A percentile compares a stretch with the other conserved stretches of the same genome.
These are phyloP conservation scores for Cokeromyces recurvatus DNA, from an alignment of 371 early-diverging fungal species.

Conservation along the genomic window DNA sequence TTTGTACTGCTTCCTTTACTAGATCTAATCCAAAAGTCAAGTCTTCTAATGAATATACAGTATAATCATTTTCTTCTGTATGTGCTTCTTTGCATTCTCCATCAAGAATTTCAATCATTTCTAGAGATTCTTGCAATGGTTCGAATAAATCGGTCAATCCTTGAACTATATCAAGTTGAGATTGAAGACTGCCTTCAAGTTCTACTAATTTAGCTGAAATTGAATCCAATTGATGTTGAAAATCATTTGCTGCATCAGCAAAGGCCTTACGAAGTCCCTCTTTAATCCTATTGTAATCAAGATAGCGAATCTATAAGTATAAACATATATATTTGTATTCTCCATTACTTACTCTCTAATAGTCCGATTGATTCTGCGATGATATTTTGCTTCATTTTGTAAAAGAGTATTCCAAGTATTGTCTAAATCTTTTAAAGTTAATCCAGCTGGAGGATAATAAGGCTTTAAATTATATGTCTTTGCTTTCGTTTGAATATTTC, in stretches of 20 bases:
- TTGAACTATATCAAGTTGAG: constrained; percentile 70
- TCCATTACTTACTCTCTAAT: constrained; percentile 76
- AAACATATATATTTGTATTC: no score
- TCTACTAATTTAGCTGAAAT: constrained; percentile 62
- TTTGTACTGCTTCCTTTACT: constrained; percentile 72
- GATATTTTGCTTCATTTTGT: constrained; percentile 70
- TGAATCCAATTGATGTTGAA: constrained; percentile 60
- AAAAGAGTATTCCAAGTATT: constrained; percentile 69
- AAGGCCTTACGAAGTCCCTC: constrained; percentile 67
- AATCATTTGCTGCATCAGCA: constrained; percentile 76
- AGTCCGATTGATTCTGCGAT: constrained; percentile 72
- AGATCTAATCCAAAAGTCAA: constrained; percentile 81
- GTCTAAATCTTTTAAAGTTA: constrained; percentile 75
- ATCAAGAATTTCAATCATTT: constrained; percentile 60
- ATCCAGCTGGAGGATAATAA: constrained; percentile 78
- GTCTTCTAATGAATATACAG: constrained; percentile 86
- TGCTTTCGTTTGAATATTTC: constrained; percentile 93
- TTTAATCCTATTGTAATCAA: constrained; percentile 67
- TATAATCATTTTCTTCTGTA: constrained; percentile 92
- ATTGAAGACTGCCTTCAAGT: constrained; percentile 70
- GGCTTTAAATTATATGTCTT: constrained; percentile 87
- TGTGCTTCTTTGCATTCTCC: constrained; percentile 75
- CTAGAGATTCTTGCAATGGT: constrained; percentile 50
- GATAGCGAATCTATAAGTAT: no score
- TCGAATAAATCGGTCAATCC: constrained; percentile 26